Percentiles rank a stretch among this genome's conserved stretches.
Conservation (phyloP, 1,284 basidiomycete species). For the Malassezia dermatis region DNA sequence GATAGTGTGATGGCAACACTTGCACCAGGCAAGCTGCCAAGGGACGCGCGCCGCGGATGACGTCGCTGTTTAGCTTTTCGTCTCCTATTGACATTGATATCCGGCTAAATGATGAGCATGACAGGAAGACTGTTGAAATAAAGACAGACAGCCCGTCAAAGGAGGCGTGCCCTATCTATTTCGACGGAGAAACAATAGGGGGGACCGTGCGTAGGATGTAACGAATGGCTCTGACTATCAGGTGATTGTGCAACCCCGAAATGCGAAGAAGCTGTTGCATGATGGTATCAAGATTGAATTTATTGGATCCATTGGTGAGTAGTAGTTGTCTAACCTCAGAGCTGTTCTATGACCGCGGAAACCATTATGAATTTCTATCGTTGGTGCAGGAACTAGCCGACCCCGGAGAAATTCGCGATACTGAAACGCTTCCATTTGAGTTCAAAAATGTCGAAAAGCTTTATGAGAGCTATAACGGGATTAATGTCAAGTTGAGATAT, state of each 20-base stretch:
- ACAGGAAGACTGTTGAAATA: constrained; percentile 61
- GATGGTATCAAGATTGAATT: constrained; percentile 98
- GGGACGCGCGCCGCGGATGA: constrained; percentile 52
- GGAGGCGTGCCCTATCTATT: constrained; percentile 80
- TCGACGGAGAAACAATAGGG: constrained; percentile 78
- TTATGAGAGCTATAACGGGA: constrained; percentile 93
- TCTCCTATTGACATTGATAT: constrained; percentile 85
- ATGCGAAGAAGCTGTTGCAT: constrained; percentile 88
- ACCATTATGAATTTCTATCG: constrained; percentile 95
- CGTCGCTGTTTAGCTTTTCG: constrained; percentile 76
- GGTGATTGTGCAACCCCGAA: constrained; percentile 77
- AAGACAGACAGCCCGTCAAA: constrained; percentile 64
- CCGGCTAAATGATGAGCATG: constrained; percentile 68
- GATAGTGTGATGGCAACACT: neutral
- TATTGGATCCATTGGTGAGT: constrained; percentile 78
- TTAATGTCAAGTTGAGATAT: constrained; percentile 90
- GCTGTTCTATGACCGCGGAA: constrained; percentile 89
- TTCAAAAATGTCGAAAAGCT: constrained; percentile 99
- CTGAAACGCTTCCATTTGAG: constrained; percentile 85
- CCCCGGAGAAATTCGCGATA: constrained; percentile 85
- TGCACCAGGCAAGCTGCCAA: neutral
- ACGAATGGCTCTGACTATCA: constrained; percentile 44
- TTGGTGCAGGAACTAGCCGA: constrained; percentile 86
- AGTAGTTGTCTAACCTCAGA: constrained; percentile 53
- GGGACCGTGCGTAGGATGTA: constrained; percentile 61